phyloP scores from a whole-genome alignment of 192 early-diverging fungal genomes.

The Phycomyces blakesleeanus region DNA sequence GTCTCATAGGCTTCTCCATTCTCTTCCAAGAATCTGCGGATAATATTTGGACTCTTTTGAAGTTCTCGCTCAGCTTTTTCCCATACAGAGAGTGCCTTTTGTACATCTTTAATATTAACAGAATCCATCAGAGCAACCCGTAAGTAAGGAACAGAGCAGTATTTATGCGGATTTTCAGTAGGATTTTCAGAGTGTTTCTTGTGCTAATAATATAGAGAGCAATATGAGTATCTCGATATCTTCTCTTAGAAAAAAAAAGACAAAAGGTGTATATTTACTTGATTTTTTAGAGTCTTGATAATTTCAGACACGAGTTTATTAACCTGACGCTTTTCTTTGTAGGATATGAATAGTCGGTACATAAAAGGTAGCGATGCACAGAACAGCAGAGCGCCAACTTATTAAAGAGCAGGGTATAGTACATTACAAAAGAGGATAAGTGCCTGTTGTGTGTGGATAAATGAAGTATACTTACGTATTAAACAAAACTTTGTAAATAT shows the following conservation, averaged over 20 bases:
- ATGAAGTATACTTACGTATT: slow-evolving; percentile 1
- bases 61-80: neutral
- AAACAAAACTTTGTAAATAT: neutral
- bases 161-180: neutral
- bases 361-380: too few species aligned
- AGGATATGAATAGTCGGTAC: too few species aligned
- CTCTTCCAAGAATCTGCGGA: neutral
- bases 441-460: neutral
- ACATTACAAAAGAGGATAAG: neutral
- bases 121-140: neutral
- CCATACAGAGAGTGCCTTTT: neutral
- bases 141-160: neutral
- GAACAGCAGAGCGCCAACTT: neutral
- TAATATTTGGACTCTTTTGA: neutral
- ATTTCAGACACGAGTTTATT: too few species aligned
- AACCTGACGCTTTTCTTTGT: too few species aligned
- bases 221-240: neutral
- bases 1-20: neutral
- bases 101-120: neutral
- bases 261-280: too few species aligned
- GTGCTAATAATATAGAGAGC: neutral
- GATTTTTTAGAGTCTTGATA: too few species aligned
- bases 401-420: neutral
- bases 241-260: too few species aligned
- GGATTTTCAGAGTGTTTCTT: neutral